Evolutionary conservation across 495 filamentous ascomycete species (phyloP), one percentile per base, ranked within the genome.

Genomic region (Hypoxylon fuscum): DNA sequence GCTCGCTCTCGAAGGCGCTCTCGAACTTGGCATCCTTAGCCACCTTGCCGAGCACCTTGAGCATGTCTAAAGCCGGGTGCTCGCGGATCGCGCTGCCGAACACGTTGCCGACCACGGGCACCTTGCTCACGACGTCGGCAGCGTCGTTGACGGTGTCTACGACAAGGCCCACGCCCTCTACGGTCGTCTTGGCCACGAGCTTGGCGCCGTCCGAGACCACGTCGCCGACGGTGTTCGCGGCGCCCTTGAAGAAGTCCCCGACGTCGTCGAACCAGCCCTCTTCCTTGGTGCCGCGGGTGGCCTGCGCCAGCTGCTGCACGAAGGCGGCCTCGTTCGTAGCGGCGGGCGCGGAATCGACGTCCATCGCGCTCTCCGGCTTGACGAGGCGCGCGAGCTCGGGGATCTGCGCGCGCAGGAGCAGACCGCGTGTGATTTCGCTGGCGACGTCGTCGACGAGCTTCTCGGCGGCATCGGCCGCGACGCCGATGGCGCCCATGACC

Each of bases 101-200:
- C 34, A 37, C 34, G 8, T 37, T 12, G 34, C 34, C 34, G n/a
- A 67, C 67, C 22, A 52, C 58, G 29, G 75, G 56, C 20, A 45
- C 60, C 14, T 45, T 12, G 21, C 58, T 48, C 2, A 45, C 60
- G 23, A 64, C 17, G 32, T 59, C 64, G 14, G 53, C 37, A 15
- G 57, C 29, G 20, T 66, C 57, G 11, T 51, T 66, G 34, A 61
- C 75, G 18, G 75, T 41, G 8, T 57, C 58, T 2, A 68, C 64
- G 14, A 73, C 35, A n/a, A 68, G 17, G 7, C 47, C 47, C n/a
- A 51, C 17, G 1, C 43, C 67, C 14, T 21, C 34, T 3, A 59
- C 57, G 3, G 74, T 37, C n/a, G 34, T 37, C 34, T 14, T 37
- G 34, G 5, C 34, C 7, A 37, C 34, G 5, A 37, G 6, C 34